Conservation (phyloP, 306 rosid genomes). For the Castanopsis chinensis region DNA sequence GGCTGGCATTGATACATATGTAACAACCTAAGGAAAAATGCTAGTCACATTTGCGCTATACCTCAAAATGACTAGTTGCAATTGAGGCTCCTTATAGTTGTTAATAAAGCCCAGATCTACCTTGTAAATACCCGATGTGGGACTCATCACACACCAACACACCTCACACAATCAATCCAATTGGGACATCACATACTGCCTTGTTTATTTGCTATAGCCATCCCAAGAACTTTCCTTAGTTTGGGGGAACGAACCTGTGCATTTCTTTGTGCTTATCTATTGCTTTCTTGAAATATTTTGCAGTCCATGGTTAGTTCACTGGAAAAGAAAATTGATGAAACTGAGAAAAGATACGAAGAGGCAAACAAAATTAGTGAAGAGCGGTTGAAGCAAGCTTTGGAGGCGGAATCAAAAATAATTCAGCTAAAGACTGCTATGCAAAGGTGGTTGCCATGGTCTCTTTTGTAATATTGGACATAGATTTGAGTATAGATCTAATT, state of each 20-base stretch:
- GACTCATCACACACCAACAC: no score
- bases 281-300: conserved; percentile 34
- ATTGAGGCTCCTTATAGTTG: no score
- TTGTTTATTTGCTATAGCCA: not conserved
- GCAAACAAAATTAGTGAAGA: conserved; percentile 89
- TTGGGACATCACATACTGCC: not conserved
- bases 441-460: conserved; percentile 52
- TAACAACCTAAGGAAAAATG: no score
- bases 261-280: conserved; percentile 25
- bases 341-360: conserved; percentile 86
- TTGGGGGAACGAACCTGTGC: conserved; percentile 11
- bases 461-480: conserved; percentile 12
- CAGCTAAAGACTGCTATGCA: conserved; percentile 92
- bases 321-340: conserved; percentile 86
- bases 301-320: conserved; percentile 88
- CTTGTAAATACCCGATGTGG: no score
- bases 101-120: no score
- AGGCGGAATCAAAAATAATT: conserved; percentile 90
- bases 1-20: no score
- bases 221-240: conserved; percentile 8
- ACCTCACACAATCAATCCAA: no score
- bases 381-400: conserved; percentile 91
- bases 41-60: no score
- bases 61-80: no score
- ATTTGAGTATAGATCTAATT: conserved; percentile 2